Evolutionary conservation across 768 basidiomycete species (phyloP).

Genomic region (Termitomyces sp.): DNA sequence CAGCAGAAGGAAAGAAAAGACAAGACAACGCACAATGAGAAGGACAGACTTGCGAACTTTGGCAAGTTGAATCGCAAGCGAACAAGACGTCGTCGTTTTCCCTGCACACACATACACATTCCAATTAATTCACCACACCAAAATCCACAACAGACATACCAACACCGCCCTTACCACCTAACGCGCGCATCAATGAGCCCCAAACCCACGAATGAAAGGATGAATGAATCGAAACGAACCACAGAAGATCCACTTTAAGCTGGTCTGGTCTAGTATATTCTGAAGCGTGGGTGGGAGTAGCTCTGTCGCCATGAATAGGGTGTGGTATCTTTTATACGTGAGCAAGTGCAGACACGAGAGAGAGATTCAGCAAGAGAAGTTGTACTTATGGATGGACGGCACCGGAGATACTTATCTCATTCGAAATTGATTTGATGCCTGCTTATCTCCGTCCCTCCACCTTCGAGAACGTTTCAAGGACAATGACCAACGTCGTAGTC

Average conservation of each 20-base stretch:
- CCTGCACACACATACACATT: slow-evolving; percentile 37
- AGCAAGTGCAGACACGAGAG: too few species aligned
- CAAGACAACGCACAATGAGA: slow-evolving; percentile 65
- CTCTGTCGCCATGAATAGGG: slow-evolving; percentile 47
- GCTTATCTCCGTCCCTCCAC: background rate
- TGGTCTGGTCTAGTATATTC: slow-evolving; percentile 90
- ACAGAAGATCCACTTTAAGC: slow-evolving; percentile 98
- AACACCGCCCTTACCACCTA: slow-evolving; percentile 98
- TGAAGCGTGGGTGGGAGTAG: slow-evolving; percentile 81
- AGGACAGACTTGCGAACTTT: slow-evolving; percentile 90
- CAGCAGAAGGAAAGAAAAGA: too few species aligned
- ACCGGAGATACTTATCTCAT: background rate
- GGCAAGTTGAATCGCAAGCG: slow-evolving; percentile 94
- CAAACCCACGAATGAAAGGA: background rate
- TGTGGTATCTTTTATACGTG: background rate
- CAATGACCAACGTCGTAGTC: slow-evolving; percentile 23
- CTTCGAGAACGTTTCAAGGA: background rate
- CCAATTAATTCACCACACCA: background rate
- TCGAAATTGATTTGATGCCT: background rate
- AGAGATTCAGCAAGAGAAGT: background rate
- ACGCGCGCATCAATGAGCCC: slow-evolving; percentile 6
- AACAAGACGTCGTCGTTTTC: slow-evolving; percentile 98
- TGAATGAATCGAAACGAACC: slow-evolving; percentile 45
- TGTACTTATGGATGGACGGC: too few species aligned
- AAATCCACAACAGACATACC: slow-evolving; percentile 45